Conservation (phyloP, 2,329 filamentous ascomycete genomes). For the Penicillium expansum region DNA sequence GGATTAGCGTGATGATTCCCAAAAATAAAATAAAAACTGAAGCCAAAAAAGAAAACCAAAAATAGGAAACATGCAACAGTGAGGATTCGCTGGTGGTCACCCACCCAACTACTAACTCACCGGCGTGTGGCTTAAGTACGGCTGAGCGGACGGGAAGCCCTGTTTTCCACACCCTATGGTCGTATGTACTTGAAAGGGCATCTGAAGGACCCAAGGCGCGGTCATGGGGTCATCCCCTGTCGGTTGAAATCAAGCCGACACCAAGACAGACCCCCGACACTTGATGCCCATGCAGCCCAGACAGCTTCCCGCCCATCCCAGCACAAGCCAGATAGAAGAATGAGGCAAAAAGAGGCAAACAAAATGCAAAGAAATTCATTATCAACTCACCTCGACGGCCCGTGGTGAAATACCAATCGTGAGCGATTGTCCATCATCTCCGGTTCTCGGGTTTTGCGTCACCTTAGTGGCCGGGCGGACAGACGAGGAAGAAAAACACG, state of each 20-base stretch:
- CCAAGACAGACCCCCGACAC: not conserved
- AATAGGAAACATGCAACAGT: slow-evolving; percentile 48
- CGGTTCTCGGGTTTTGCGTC: slow-evolving; percentile 66
- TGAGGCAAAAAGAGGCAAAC: not conserved
- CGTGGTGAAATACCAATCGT: slow-evolving; percentile 77
- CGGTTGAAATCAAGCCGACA: not conserved
- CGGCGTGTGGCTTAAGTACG: slow-evolving; percentile 48
- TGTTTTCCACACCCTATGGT: slow-evolving; percentile 48
- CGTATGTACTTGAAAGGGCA: slow-evolving; percentile 35
- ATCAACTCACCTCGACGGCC: slow-evolving; percentile 66
- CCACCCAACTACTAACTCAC: slow-evolving; percentile 48
- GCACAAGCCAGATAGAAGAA: not conserved
- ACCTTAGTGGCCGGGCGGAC: slow-evolving; percentile 43
- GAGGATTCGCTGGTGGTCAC: slow-evolving; percentile 48
- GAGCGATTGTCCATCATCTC: slow-evolving; percentile 84
- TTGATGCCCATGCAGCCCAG: not conserved
- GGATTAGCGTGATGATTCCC: slow-evolving; percentile 4
- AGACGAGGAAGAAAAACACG: slow-evolving; percentile 38
- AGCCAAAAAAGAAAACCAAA: slow-evolving; percentile 21
- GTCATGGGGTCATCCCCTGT: not conserved
- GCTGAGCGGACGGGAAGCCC: slow-evolving; percentile 49
- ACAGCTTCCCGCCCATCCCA: not conserved
- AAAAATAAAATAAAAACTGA: not conserved
- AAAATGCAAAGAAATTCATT: not conserved
- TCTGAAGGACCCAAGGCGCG: slow-evolving; percentile 17